These are phyloP conservation scores for Gossypium trilobum DNA, from an alignment of 441 rosid genomes.

Conservation along the genomic window DNA sequence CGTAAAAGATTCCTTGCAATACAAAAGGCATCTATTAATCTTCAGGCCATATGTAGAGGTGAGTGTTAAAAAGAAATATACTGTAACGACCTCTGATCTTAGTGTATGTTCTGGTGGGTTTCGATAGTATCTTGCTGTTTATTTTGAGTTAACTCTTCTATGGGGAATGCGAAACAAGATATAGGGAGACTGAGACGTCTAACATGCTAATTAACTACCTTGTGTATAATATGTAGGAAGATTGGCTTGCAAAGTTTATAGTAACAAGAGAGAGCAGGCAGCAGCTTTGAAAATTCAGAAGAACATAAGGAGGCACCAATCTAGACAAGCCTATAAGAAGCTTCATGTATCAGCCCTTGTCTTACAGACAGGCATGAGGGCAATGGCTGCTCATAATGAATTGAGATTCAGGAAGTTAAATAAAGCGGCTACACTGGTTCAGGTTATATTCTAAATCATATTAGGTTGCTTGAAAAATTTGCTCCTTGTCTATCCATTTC, in stretches of 20 bases:
- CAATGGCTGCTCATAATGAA: conserved; percentile 72
- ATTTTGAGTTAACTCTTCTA: not conserved
- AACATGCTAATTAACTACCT: not conserved
- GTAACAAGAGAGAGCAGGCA: conserved; percentile 50
- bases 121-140: not conserved
- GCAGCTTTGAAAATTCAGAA: conserved; percentile 84
- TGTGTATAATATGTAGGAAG: conserved; percentile 45
- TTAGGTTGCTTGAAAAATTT: conserved; percentile 2
- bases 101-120: not conserved
- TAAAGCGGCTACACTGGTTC: conserved; percentile 66
- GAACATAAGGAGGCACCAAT: conserved; percentile 45
- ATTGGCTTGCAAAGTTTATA: conserved; percentile 57
- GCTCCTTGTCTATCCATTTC: not conserved
- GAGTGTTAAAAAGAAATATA: conserved; percentile 8
- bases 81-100: not conserved
- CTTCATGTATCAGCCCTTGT: conserved; percentile 52
- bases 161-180: not conserved
- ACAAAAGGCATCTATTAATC: conserved; percentile 45
- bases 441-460: conserved; percentile 36
- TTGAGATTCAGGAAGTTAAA: conserved; percentile 64
- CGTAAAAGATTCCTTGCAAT: conserved; percentile 62
- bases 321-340: conserved; percentile 53
- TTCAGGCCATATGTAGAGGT: conserved; percentile 88
- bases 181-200: not conserved
- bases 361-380: conserved; percentile 70